Evolutionary conservation across 495 filamentous ascomycete species (phyloP).

Genomic region (Podospora fimiseda): DNA sequence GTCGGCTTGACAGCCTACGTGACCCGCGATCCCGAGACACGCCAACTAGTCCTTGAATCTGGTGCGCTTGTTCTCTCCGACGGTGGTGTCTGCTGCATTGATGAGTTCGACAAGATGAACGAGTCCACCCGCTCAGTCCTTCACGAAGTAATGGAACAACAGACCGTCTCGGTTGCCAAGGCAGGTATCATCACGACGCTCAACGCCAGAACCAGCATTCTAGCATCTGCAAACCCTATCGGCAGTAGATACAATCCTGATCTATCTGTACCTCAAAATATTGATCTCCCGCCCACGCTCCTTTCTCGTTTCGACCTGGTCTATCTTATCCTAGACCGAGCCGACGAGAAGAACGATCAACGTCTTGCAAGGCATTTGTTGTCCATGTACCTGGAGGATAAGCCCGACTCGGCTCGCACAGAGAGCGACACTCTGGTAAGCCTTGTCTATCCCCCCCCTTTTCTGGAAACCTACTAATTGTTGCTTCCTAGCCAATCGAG

Average conservation of each 20-base stretch:
- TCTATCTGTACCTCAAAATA: slow-evolving; percentile 93
- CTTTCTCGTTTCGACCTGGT: slow-evolving; percentile 95
- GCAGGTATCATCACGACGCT: slow-evolving; percentile 98
- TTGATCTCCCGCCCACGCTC: slow-evolving; percentile 90
- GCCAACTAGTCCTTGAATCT: slow-evolving; percentile 92
- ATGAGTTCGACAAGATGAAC: slow-evolving; percentile 99
- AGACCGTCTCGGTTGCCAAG: slow-evolving; percentile 97
- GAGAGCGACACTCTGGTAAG: slow-evolving; percentile 70
- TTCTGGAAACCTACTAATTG: neutral
- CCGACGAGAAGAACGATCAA: slow-evolving; percentile 83
- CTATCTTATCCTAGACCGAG: slow-evolving; percentile 88
- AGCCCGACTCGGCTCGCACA: slow-evolving; percentile 71
- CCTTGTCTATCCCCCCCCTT: neutral
- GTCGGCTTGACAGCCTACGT: slow-evolving; percentile 98
- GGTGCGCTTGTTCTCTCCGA: slow-evolving; percentile 93
- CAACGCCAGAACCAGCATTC: slow-evolving; percentile 88
- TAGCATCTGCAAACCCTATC: slow-evolving; percentile 96
- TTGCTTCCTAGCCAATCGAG: slow-evolving; percentile 67
- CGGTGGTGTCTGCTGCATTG: slow-evolving; percentile 96
- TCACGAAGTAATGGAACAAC: slow-evolving; percentile 99
- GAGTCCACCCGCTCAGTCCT: slow-evolving; percentile 91
- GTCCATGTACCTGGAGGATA: slow-evolving; percentile 95
- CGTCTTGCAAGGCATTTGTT: slow-evolving; percentile 86
- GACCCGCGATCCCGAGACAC: slow-evolving; percentile 82
- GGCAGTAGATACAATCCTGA: slow-evolving; percentile 96